phyloP scores from a whole-genome alignment of 2,329 filamentous ascomycete genomes.

The Mollisiaceae sp. region DNA sequence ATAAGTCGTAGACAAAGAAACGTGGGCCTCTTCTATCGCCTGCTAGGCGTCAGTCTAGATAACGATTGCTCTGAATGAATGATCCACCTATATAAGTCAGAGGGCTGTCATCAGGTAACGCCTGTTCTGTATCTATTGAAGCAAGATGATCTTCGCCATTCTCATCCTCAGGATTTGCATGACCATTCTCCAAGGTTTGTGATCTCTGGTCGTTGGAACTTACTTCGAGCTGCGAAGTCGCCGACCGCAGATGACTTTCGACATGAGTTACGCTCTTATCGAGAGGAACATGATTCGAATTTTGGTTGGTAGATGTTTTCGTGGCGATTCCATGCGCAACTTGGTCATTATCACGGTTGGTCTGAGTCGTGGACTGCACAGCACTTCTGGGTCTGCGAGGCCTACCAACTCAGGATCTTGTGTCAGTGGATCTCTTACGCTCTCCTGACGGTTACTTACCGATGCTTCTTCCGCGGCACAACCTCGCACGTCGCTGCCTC shows the following conservation, averaged over 20 bases:
- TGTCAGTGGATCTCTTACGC: neutral
- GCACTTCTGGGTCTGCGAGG: neutral
- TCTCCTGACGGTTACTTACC: constrained; percentile 15
- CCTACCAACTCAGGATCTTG: neutral
- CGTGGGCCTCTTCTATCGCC: constrained; percentile 25
- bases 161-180: neutral
- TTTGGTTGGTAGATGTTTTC: neutral
- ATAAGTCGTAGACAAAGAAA: constrained; percentile 29
- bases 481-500: constrained; percentile 22
- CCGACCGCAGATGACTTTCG: neutral
- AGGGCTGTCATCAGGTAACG: constrained; percentile 22
- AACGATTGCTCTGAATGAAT: neutral
- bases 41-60: neutral
- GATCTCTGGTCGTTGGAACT: neutral
- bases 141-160: neutral
- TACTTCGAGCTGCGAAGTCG: neutral
- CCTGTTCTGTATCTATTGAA: constrained; percentile 15
- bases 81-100: constrained; percentile 22
- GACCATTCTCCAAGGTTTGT: neutral
- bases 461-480: constrained; percentile 25
- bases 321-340: neutral
- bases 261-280: neutral
- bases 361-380: neutral
- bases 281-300: neutral
- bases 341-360: neutral